Evolutionary conservation across 2,329 filamentous ascomycete genomes (phyloP).

Genomic region (Eurotiales sp.): DNA sequence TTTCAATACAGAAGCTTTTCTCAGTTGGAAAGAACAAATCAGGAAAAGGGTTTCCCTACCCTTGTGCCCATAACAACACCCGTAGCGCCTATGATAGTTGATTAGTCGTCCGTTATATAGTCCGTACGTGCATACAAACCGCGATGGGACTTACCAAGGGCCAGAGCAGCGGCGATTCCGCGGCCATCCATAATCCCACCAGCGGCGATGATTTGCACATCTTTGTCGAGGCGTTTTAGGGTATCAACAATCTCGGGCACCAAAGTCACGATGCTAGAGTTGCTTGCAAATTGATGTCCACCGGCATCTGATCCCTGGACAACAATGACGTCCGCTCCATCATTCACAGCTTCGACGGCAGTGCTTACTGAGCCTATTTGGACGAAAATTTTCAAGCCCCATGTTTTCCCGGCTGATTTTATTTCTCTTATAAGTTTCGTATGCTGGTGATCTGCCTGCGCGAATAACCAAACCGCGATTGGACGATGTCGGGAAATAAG

Average conservation of each 20-base stretch:
- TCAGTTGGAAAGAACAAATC: too few species aligned
- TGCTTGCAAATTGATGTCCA: slow-evolving; percentile 57
- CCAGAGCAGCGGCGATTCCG: slow-evolving; percentile 53
- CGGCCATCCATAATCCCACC: slow-evolving; percentile 58
- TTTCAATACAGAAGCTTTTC: too few species aligned
- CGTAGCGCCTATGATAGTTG: neutral
- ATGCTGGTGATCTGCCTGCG: slow-evolving; percentile 46
- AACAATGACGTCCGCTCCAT: slow-evolving; percentile 57
- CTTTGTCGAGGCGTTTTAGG: slow-evolving; percentile 28
- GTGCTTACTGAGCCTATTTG: slow-evolving; percentile 60
- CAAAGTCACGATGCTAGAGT: slow-evolving; percentile 53
- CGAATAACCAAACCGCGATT: slow-evolving; percentile 65
- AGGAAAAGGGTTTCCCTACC: slow-evolving; percentile 15
- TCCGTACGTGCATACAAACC: too few species aligned
- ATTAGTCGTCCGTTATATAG: neutral
- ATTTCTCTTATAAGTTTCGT: slow-evolving; percentile 28
- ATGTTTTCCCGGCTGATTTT: slow-evolving; percentile 29
- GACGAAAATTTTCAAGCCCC: slow-evolving; percentile 51
- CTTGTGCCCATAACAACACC: slow-evolving; percentile 45
- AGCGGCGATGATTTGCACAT: slow-evolving; percentile 51
- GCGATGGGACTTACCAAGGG: too few species aligned
- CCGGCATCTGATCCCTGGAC: slow-evolving; percentile 63
- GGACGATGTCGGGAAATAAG: slow-evolving; percentile 53
- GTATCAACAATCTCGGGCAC: slow-evolving; percentile 56
- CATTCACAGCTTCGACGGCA: slow-evolving; percentile 47